Base-by-base conservation (phyloP, 805 yeast species). In the Cyberlindnera xylosilytica region DNA sequence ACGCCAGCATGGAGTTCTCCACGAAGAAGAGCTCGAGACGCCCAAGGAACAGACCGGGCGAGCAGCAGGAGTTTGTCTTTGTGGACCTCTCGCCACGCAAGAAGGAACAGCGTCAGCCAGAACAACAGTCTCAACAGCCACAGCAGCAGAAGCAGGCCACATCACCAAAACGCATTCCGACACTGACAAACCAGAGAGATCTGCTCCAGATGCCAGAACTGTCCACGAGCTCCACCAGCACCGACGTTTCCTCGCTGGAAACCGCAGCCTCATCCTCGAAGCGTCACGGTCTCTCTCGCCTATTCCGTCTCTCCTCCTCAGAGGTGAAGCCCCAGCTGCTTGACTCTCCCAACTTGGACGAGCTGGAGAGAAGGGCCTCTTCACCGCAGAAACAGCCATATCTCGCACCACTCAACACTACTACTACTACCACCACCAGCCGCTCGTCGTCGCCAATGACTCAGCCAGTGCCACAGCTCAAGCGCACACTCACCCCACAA, bases 1-100 rank as follows among this genome's bases (percentile, higher is more conserved):
- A 55, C 20, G 56, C 52, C 19, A 42, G 44, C 24, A 26, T 55
- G 26, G 62, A 58, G 45, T 57, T 57, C 47, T 47, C 57, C 4
- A 51, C 56, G 1, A 54, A 50, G 34, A 56, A 51, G 34, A 35
- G 51, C 20, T 44, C 58, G 4, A 51, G 59, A 42, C 45, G 61
- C 39, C 62, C 61, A 10, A 46, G 48, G 38, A 48, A 42, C 35
- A 53, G 45, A 32, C 54, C 56, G 2, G 60, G 58, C n/a, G 53
- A 45, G 12, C 47, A 45, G n/a, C 57, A 55, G 26, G 57, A 58
- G 39, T 58, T 56, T 36, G 61, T 58, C 13, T 58, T 58, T 39
- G 60, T 58, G 11, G 60, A 58, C 34, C 31, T 58, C 6, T 56
- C 61, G 3, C 62, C 62, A 12, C 51, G 42, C 18, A 58, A 57